Percentiles rank a stretch among this genome's conserved stretches.
phyloP scores from a whole-genome alignment of 768 basidiomycete genomes.

The Tylopilus intermedius region DNA sequence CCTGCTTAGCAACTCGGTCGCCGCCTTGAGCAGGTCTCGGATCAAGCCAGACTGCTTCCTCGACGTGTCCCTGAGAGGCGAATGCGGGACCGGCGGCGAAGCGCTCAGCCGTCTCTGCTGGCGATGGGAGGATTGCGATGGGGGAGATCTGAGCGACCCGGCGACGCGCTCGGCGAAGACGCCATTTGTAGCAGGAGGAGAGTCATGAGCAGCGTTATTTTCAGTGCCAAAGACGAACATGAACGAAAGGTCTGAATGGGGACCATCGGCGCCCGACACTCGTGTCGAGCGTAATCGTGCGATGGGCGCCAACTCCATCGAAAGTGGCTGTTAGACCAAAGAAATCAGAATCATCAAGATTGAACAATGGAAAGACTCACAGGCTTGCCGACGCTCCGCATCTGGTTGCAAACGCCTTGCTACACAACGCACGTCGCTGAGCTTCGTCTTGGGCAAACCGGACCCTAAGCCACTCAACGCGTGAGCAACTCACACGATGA shows the following conservation, averaged over 20 bases:
- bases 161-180: not conserved
- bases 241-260: conserved; percentile 47
- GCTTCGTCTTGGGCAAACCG: conserved; percentile 87
- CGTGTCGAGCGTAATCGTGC: too few species aligned
- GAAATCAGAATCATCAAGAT: too few species aligned
- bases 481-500: conserved; percentile 95
- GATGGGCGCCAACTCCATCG: too few species aligned
- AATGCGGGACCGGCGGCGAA: too few species aligned
- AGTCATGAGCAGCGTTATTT: conserved; percentile 31
- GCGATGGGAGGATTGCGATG: conserved; percentile 28
- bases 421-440: conserved; percentile 87
- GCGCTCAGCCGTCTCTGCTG: conserved; percentile 33
- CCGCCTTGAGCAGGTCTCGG: too few species aligned
- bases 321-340: too few species aligned
- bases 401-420: conserved; percentile 95
- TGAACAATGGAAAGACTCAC: conserved; percentile 29
- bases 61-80: too few species aligned
- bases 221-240: conserved; percentile 12
- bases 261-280: conserved; percentile 23
- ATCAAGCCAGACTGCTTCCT: too few species aligned
- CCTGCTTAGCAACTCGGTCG: too few species aligned
- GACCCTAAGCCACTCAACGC: conserved; percentile 95
- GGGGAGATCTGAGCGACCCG: not conserved
- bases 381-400: conserved; percentile 47
- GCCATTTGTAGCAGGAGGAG: conserved; percentile 31